A percentile compares a stretch with the other conserved stretches of the same genome.
Conservation (phyloP, 805 yeast genomes). For the Wickerhamiella kurtzmanii region DNA sequence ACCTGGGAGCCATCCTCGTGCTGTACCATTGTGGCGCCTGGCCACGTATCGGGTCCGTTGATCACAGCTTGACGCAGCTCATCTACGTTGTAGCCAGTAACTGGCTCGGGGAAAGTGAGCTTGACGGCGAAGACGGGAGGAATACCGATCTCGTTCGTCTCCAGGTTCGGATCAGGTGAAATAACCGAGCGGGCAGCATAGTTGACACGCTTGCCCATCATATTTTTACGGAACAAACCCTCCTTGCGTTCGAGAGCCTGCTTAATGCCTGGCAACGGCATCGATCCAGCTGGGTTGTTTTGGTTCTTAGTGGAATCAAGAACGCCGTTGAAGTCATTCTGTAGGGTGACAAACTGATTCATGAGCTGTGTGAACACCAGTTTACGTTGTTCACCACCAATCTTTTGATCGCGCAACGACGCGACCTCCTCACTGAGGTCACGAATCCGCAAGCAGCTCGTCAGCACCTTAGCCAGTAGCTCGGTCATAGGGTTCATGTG, state of each 20-base stretch:
- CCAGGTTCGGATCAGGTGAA: constrained; percentile 97
- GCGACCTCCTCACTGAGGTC: constrained; percentile 80
- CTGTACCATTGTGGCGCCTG: constrained; percentile 94
- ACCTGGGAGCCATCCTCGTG: constrained; percentile 84
- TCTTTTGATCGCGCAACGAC: constrained; percentile 42
- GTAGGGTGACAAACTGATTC: constrained; percentile 91
- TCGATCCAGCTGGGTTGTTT: constrained; percentile 49
- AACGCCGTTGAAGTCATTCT: constrained; percentile 87
- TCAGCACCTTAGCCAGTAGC: constrained; percentile 63
- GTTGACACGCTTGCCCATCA: constrained; percentile 99
- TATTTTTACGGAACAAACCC: constrained; percentile 93
- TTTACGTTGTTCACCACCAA: constrained; percentile 53
- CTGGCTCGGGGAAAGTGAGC: constrained; percentile 96
- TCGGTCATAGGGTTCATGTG: constrained; percentile 93
- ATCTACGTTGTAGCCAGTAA: constrained; percentile 78
- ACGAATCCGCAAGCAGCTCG: constrained; percentile 67
- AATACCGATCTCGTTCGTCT: constrained; percentile 95
- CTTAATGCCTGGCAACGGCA: constrained; percentile 88
- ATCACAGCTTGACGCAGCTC: constrained; percentile 89
- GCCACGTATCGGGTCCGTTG: constrained; percentile 97
- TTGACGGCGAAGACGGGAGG: constrained; percentile 97
- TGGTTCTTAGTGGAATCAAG: constrained; percentile 86
- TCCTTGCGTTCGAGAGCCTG: constrained; percentile 97
- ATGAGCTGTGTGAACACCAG: constrained; percentile 74
- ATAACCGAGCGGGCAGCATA: constrained; percentile 98